Conservation (phyloP, 805 yeast species). For the Candida yuanshanica region DNA sequence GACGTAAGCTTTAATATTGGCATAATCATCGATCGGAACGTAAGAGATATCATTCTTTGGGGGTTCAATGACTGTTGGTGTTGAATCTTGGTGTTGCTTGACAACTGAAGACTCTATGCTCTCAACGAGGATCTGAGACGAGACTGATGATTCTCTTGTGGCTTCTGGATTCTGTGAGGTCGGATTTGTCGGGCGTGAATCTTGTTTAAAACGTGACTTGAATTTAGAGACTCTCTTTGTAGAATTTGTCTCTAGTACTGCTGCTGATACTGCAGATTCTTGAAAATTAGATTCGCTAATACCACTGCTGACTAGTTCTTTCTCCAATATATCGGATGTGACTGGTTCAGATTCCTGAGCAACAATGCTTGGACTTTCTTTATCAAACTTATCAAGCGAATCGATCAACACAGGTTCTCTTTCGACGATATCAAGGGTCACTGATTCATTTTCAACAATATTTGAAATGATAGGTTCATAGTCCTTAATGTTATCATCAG, state of each 20-base stretch:
- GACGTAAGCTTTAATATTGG: conserved; percentile 12
- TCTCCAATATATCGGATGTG: background rate
- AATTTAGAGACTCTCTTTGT: conserved; percentile 25
- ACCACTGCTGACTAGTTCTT: conserved; percentile 3
- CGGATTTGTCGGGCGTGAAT: background rate
- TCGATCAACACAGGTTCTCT: background rate
- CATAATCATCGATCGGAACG: conserved; percentile 6
- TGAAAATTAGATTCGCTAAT: conserved; percentile 1
- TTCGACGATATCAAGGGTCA: background rate
- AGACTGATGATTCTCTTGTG: too few relatives aligned
- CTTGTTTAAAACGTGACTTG: conserved; percentile 13
- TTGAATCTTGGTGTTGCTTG: background rate
- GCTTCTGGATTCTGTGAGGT: too few relatives aligned
- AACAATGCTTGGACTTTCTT: conserved; percentile 4
- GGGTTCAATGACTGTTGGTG: background rate
- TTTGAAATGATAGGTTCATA: too few relatives aligned
- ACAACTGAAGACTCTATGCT: background rate
- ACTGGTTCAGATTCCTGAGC: conserved; percentile 1
- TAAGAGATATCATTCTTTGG: background rate
- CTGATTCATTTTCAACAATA: background rate
- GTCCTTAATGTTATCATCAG: background rate
- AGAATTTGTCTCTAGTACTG: background rate
- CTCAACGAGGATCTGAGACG: background rate
- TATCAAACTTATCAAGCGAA: conserved; percentile 1
- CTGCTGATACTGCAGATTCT: too few relatives aligned